phyloP scores from a whole-genome alignment of 495 filamentous ascomycete species.

The Hyaloscypha finlandica region DNA sequence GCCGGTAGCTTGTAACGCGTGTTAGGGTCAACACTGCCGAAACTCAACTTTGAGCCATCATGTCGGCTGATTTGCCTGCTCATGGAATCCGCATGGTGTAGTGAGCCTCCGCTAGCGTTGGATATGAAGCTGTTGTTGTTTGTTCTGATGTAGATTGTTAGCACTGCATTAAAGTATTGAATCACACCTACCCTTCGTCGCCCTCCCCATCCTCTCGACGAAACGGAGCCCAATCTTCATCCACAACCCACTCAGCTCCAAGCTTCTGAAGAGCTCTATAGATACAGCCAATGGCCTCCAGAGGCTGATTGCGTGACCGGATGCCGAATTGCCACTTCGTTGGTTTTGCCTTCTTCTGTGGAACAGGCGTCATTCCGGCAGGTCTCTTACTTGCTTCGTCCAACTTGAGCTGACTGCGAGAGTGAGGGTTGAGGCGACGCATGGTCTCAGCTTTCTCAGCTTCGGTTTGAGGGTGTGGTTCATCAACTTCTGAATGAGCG shows the following conservation, averaged over 20 bases:
- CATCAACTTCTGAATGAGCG: conserved; percentile 48
- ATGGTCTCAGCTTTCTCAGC: conserved; percentile 77
- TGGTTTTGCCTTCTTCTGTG: conserved; percentile 64
- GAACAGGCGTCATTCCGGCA: conserved; percentile 61
- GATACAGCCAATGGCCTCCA: conserved; percentile 90
- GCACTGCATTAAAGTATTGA: neutral
- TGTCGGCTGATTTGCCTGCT: conserved; percentile 26
- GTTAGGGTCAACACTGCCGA: conserved; percentile 28
- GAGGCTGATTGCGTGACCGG: conserved; percentile 85
- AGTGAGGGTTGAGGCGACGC: conserved; percentile 78
- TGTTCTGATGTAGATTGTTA: conserved; percentile 14
- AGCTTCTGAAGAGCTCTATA: conserved; percentile 87
- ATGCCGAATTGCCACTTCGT: conserved; percentile 98
- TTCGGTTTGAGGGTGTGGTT: conserved; percentile 54
- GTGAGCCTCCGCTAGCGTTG: conserved; percentile 31
- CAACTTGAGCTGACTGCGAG: conserved; percentile 58
- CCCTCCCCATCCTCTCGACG: conserved; percentile 8
- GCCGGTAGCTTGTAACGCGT: conserved; percentile 77
- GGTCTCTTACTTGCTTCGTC: conserved; percentile 66
- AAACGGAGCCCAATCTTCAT: conserved; percentile 50
- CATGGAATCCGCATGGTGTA: conserved; percentile 38
- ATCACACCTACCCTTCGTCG: conserved; percentile 25
- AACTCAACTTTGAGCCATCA: conserved; percentile 16
- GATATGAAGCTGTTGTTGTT: conserved; percentile 31
- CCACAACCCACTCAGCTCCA: conserved; percentile 78